Evolutionary conservation across 139 green algal species (phyloP).

Genomic region (Chlorella ohadii): DNA sequence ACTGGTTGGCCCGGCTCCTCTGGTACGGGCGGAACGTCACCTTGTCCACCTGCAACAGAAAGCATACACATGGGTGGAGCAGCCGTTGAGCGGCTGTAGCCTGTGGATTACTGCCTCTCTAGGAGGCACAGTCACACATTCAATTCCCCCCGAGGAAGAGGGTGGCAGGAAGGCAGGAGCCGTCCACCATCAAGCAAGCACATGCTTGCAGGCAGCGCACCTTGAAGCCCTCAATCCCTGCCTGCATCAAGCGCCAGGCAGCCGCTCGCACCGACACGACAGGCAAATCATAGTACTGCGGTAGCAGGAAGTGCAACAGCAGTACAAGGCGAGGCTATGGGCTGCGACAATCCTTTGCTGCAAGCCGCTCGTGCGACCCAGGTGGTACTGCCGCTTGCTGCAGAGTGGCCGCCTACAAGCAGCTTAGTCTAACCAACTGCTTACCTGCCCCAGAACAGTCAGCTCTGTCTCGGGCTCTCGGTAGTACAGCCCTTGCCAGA

Average conservation of each 20-base stretch:
- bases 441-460: background rate
- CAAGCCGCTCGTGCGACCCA: background rate
- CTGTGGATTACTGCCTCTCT: background rate
- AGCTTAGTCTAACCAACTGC: no score
- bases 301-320: background rate
- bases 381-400: background rate
- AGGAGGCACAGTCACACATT: no score
- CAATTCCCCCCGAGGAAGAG: no score
- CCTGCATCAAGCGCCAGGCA: slow-evolving; percentile 11
- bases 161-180: no score
- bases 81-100: background rate
- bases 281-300: slow-evolving; percentile 23
- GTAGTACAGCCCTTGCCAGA: background rate
- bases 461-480: slow-evolving; percentile 6
- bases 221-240: slow-evolving; percentile 6
- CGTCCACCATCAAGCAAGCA: background rate
- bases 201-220: background rate
- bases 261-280: slow-evolving; percentile 2
- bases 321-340: no score
- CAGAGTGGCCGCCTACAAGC: no score
- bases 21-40: no score
- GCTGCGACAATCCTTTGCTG: no score
- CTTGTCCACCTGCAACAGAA: no score
- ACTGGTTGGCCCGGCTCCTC: no score
- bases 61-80: no score